These are phyloP conservation scores for Ballota nigra DNA, from an alignment of 257 asterid genomes.

Conservation along the genomic window DNA sequence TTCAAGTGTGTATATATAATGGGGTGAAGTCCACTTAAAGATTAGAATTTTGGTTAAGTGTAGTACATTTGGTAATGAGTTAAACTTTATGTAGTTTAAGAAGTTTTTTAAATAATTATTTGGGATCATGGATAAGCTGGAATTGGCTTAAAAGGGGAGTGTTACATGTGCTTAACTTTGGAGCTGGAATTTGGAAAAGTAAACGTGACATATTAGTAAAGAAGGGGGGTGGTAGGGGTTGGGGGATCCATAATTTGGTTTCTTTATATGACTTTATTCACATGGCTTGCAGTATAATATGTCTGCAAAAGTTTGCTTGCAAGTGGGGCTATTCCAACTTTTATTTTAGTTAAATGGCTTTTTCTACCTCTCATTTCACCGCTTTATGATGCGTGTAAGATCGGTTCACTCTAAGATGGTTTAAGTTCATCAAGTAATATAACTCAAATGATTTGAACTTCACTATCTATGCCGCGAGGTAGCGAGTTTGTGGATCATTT, in stretches of 20 bases:
- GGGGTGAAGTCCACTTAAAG: conserved; percentile 5
- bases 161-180: conserved; percentile 30
- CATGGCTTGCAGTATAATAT: conserved; percentile 41
- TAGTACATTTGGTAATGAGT: not conserved
- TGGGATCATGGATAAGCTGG: conserved; percentile 19
- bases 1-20: conserved; percentile 6
- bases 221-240: not conserved
- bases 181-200: conserved; percentile 48
- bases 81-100: not conserved
- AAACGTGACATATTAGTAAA: conserved; percentile 34
- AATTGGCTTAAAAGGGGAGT: not conserved
- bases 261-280: conserved; percentile 35
- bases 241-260: conserved; percentile 31
- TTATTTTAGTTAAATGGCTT: not conserved
- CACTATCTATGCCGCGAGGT: too few species aligned
- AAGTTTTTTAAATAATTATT: not conserved
- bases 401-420: not conserved
- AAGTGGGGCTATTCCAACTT: conserved; percentile 32
- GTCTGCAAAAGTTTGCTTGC: conserved; percentile 41
- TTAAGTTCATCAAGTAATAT: not conserved
- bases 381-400: not conserved
- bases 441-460: too few species aligned
- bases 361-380: not conserved
- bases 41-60: not conserved
- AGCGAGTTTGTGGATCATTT: too few species aligned